Evolutionary conservation across 2,329 filamentous ascomycete species (phyloP).

Genomic region (Neonectria coccinea): DNA sequence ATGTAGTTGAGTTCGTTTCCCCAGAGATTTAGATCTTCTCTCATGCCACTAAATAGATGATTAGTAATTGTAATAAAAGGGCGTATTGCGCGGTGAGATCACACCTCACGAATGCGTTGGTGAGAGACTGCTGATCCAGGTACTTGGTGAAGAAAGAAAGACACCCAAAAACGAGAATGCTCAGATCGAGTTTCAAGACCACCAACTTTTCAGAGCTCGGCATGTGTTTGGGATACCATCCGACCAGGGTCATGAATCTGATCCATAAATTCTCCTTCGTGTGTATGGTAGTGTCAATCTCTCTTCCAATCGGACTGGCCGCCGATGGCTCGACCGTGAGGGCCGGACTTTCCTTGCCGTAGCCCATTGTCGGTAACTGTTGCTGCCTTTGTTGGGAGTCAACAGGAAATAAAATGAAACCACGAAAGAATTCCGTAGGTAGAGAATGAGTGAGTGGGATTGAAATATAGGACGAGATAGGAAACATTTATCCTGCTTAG

Average conservation of each 20-base stretch:
- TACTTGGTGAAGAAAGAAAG: slow-evolving; percentile 56
- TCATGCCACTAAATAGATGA: slow-evolving; percentile 24
- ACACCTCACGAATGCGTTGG: slow-evolving; percentile 53
- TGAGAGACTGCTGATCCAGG: slow-evolving; percentile 52
- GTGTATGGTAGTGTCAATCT: too few relatives aligned
- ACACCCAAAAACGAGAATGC: slow-evolving; percentile 54
- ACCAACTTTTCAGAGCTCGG: slow-evolving; percentile 49
- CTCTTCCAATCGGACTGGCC: too few relatives aligned
- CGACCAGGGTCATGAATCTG: slow-evolving; percentile 43
- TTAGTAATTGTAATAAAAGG: background rate
- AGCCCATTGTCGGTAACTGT: too few relatives aligned
- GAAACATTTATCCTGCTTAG: too few relatives aligned
- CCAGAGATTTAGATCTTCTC: slow-evolving; percentile 23
- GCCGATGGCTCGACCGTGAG: too few relatives aligned
- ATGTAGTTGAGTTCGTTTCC: slow-evolving; percentile 31
- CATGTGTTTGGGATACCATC: slow-evolving; percentile 51
- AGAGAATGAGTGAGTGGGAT: too few relatives aligned
- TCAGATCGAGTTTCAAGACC: slow-evolving; percentile 53
- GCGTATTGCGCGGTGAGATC: slow-evolving; percentile 29
- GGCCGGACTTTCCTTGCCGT: too few relatives aligned
- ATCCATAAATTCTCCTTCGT: slow-evolving; percentile 41
- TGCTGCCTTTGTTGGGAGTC: too few relatives aligned
- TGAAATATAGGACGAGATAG: too few relatives aligned
- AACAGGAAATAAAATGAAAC: too few relatives aligned
- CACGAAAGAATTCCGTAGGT: too few relatives aligned